Base-by-base conservation (phyloP, 768 basidiomycete genomes). In the Rhodosporidiobolus sp. region DNA sequence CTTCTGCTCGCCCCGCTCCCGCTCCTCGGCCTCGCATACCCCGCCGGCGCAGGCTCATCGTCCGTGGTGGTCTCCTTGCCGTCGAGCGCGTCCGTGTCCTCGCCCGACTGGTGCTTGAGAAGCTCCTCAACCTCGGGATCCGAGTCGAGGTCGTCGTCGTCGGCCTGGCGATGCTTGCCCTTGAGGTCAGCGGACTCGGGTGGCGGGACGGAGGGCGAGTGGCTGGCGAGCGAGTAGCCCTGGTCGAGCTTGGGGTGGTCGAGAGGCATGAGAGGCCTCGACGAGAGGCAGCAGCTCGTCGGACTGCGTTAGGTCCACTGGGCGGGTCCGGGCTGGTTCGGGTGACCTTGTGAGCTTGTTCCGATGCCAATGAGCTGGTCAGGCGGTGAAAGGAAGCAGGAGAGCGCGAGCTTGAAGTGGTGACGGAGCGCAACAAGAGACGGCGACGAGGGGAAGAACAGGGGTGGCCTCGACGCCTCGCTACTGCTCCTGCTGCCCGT, bases 121-220 rank as follows among this genome's bases (percentile, higher is more conserved):
- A 72, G 53, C 1, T 62, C 66, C 24, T 65, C 70, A 46, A 55
- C 67, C 63, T 68, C 69, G 26, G 65, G 63, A 52, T 67, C 65
- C 30, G 50, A 28, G 12, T 65, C 72, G 38, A 43, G 38, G 50
- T 57, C 62, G 35, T n/a, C n/a, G 54, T 24, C 32, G 60, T 55
- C 67, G 26, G 24, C 32, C 38, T 32, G 53, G 49, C 63, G 65
- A 32, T 49, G 56, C 35, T 57, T 66, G 26, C 49, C 56, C 65
- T 59, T 66, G 3, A n/a, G n/a, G n/a, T 17, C 30, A 3, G 22
- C 19, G 12, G 24, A 0, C 2, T n/a, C n/a, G n/a, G n/a, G n/a
- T n/a, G 20, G 26, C 28, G 14, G 55, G 43, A 8, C 38, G 38
- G 38, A 22, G 28, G 20, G 17, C 5, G 28, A 35, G 22, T 24